Percentiles rank a stretch among this genome's conserved stretches.
Conservation (phyloP, 495 filamentous ascomycete genomes). For the Melanomma pulvis-pyrius region DNA sequence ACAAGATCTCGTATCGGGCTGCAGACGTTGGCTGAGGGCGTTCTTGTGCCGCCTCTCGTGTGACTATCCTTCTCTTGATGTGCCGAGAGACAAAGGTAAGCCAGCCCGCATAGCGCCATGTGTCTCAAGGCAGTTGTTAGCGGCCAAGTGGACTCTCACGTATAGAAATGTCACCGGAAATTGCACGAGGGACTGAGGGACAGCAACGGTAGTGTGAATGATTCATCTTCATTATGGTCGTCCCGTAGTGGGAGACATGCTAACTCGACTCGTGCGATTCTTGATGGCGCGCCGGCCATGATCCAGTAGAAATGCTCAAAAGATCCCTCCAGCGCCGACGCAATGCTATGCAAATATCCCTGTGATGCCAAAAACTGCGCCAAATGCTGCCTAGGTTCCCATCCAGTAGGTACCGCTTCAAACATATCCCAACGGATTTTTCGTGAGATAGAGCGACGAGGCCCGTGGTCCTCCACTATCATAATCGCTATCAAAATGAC, state of each 20-base stretch:
- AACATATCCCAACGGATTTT: slow-evolving; percentile 26
- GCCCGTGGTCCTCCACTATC: slow-evolving; percentile 19
- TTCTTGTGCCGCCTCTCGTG: neutral
- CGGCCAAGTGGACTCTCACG: neutral
- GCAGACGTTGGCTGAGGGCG: neutral
- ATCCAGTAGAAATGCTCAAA: slow-evolving; percentile 31
- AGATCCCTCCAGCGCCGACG: slow-evolving; percentile 32
- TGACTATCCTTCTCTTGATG: neutral
- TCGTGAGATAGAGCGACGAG: slow-evolving; percentile 16
- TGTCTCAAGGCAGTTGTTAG: neutral
- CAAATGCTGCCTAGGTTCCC: slow-evolving; percentile 16
- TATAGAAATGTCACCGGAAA: neutral
- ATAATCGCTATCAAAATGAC: slow-evolving; percentile 15
- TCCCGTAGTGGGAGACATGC: neutral
- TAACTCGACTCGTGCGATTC: neutral
- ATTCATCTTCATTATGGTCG: neutral
- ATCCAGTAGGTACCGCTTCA: slow-evolving; percentile 32
- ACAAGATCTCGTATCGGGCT: neutral
- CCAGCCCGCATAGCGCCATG: neutral
- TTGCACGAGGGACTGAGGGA: neutral
- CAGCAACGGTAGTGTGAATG: neutral
- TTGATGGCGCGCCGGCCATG: slow-evolving; percentile 34
- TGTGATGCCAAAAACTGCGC: slow-evolving; percentile 16
- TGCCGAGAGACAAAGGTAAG: neutral
- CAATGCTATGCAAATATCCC: slow-evolving; percentile 39